Percentiles rank a stretch among this genome's conserved stretches.
Evolutionary conservation across 2,329 filamentous ascomycete genomes (phyloP).

Genomic region (Aspergillus latus): DNA sequence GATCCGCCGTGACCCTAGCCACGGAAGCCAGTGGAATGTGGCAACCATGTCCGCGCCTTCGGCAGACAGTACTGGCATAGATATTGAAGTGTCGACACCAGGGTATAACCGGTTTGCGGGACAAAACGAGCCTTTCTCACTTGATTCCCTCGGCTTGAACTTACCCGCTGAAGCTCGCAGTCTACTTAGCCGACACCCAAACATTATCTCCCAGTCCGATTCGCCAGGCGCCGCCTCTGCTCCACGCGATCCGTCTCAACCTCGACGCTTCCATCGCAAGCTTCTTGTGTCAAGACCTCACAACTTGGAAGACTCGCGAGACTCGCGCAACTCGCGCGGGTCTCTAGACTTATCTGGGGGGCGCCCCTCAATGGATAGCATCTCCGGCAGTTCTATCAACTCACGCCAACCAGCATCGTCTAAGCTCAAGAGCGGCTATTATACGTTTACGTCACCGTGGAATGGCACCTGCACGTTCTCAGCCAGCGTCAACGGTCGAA

Average conservation of each 20-base stretch:
- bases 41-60: constrained; percentile 57
- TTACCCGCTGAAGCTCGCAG: constrained; percentile 19
- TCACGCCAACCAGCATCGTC: constrained; percentile 17
- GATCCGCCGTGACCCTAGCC: constrained; percentile 70
- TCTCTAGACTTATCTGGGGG: constrained; percentile 20
- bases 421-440: constrained; percentile 49
- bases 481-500: constrained; percentile 73
- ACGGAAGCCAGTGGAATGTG: constrained; percentile 73
- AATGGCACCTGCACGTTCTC: constrained; percentile 81
- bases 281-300: constrained; percentile 33
- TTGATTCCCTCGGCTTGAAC: constrained; percentile 32
- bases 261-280: constrained; percentile 35
- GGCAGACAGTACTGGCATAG: constrained; percentile 38
- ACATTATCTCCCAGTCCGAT: constrained; percentile 10
- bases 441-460: constrained; percentile 84
- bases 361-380: constrained; percentile 22
- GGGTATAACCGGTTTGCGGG: constrained; percentile 60
- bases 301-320: constrained; percentile 16
- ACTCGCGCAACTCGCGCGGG: constrained; percentile 18
- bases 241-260: constrained; percentile 20
- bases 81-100: constrained; percentile 59
- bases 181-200: constrained; percentile 5
- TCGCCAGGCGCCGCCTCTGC: constrained; percentile 3
- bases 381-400: constrained; percentile 18
- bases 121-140: constrained; percentile 35